Conservation (phyloP, 805 yeast genomes). For the Saccharomycopsis javanensis region DNA sequence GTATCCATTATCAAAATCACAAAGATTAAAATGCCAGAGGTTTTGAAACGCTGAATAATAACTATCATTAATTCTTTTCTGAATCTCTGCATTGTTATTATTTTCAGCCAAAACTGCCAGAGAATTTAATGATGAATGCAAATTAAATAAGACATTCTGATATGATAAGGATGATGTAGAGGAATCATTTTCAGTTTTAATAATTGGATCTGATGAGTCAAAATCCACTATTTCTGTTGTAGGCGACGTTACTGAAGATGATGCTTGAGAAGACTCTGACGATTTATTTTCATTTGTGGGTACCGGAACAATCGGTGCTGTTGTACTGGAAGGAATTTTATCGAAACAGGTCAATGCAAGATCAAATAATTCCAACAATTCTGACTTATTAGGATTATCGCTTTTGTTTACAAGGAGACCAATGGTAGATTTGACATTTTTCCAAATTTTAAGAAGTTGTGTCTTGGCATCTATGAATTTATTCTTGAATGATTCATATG, state of each 20-base stretch:
- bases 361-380: slow-evolving; percentile 38
- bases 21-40: slow-evolving; percentile 68
- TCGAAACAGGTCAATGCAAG: slow-evolving; percentile 54
- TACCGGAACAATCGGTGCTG: slow-evolving; percentile 16
- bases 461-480: slow-evolving; percentile 53
- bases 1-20: slow-evolving; percentile 48
- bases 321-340: slow-evolving; percentile 42
- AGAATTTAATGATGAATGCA: background rate
- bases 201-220: background rate
- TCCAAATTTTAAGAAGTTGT: slow-evolving; percentile 57
- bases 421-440: slow-evolving; percentile 45
- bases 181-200: background rate
- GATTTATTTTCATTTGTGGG: slow-evolving; percentile 28
- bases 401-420: slow-evolving; percentile 30
- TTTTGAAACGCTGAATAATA: slow-evolving; percentile 58
- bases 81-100: slow-evolving; percentile 31
- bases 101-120: background rate
- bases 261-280: slow-evolving; percentile 21
- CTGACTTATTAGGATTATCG: slow-evolving; percentile 27
- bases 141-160: background rate
- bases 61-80: slow-evolving; percentile 45
- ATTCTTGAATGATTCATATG: slow-evolving; percentile 51
- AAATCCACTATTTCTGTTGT: slow-evolving; percentile 12
- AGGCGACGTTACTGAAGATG: slow-evolving; percentile 9
- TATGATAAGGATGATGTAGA: background rate